phyloP scores from a whole-genome alignment of 2,329 filamentous ascomycete genomes.

The Arachnopeziza araneosa region DNA sequence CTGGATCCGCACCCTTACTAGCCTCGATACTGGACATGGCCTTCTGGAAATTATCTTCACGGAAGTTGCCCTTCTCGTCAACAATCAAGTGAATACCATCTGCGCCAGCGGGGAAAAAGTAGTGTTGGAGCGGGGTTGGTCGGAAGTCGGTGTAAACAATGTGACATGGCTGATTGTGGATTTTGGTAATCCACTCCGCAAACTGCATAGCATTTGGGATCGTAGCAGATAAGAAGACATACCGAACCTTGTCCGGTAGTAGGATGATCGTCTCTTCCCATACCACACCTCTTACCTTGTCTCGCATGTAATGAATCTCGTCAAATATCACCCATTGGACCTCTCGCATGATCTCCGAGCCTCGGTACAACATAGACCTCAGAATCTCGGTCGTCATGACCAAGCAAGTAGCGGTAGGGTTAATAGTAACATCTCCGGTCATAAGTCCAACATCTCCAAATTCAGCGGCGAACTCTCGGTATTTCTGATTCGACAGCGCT shows the following conservation, averaged over 20 bases:
- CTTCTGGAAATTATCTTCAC: slow-evolving; percentile 95
- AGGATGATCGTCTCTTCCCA: slow-evolving; percentile 99
- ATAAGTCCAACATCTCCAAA: slow-evolving; percentile 97
- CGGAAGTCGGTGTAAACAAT: slow-evolving; percentile 99
- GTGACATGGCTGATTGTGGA: slow-evolving; percentile 94
- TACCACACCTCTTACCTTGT: slow-evolving; percentile 89
- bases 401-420: slow-evolving; percentile 93
- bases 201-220: slow-evolving; percentile 99
- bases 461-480: slow-evolving; percentile 88
- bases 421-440: slow-evolving; percentile 99
- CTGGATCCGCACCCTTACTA: slow-evolving; percentile 78
- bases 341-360: slow-evolving; percentile 98
- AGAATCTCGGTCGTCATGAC: slow-evolving; percentile 99
- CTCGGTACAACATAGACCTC: slow-evolving; percentile 95
- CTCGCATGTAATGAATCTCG: slow-evolving; percentile 97
- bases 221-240: slow-evolving; percentile 95
- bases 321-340: slow-evolving; percentile 98
- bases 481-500: slow-evolving; percentile 97
- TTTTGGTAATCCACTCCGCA: slow-evolving; percentile 98
- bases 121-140: slow-evolving; percentile 93
- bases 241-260: slow-evolving; percentile 95
- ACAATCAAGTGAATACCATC: slow-evolving; percentile 92
- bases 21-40: slow-evolving; percentile 88
- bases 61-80: slow-evolving; percentile 93
- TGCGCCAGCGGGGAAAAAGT: slow-evolving; percentile 90